A percentile compares a stretch with the other conserved stretches of the same genome.
These are phyloP conservation scores for Microbotryum scabiosae DNA, from an alignment of 1,284 basidiomycete genomes.

Conservation along the genomic window DNA sequence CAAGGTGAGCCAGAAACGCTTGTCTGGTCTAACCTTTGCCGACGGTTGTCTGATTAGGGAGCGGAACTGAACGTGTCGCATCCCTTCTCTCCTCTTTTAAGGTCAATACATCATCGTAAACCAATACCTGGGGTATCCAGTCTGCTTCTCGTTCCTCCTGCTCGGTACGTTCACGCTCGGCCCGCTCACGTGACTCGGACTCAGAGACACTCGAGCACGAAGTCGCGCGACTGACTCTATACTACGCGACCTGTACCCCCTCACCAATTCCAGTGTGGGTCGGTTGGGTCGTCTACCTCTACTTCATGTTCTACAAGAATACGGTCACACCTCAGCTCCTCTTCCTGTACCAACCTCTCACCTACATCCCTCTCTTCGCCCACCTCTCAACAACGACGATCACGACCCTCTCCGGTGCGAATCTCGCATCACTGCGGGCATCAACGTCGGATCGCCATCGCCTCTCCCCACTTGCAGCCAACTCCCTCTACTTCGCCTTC, in stretches of 20 bases:
- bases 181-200: background rate
- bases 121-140: conserved; percentile 12
- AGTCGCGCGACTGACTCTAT: background rate
- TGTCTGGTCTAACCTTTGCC: background rate
- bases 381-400: conserved; percentile 11
- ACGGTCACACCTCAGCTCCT: too few relatives aligned
- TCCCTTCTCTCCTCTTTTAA: background rate
- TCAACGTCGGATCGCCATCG: background rate
- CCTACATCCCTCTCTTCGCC: conserved; percentile 14
- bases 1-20: background rate
- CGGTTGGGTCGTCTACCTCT: conserved; percentile 6
- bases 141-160: conserved; percentile 5
- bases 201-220: background rate
- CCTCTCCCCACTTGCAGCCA: background rate
- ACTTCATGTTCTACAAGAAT: conserved; percentile 3
- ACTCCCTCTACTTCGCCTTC: conserved; percentile 4
- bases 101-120: conserved; percentile 10
- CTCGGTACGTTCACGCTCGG: background rate
- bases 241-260: background rate
- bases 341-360: background rate
- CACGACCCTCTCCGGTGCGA: conserved; percentile 8
- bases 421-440: conserved; percentile 7
- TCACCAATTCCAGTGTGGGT: conserved; percentile 7
- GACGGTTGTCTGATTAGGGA: too few relatives aligned
- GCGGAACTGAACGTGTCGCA: too few relatives aligned